phyloP scores from a whole-genome alignment of 768 basidiomycete species.

The Xerocomellus chrysenteron region DNA sequence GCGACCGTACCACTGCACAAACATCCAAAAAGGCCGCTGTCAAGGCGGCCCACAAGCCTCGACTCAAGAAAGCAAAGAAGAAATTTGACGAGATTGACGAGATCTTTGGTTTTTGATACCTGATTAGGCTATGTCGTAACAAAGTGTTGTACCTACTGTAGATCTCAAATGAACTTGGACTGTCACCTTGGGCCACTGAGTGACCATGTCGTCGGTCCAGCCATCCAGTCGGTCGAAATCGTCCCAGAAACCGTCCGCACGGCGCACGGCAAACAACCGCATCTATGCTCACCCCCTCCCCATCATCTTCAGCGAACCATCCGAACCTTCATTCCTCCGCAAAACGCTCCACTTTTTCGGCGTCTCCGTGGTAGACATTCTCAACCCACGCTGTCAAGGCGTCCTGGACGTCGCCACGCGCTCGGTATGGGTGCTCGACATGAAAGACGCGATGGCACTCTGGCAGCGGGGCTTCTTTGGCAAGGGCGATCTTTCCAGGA shows the following conservation, averaged over 20 bases:
- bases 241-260: constrained; percentile 49
- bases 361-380: constrained; percentile 53
- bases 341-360: constrained; percentile 56
- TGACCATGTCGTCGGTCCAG: constrained; percentile 49
- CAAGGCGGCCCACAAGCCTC: constrained; percentile 8
- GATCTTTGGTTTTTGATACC: constrained; percentile 26
- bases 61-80: constrained; percentile 17
- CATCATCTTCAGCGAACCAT: constrained; percentile 43
- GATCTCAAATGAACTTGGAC: neutral
- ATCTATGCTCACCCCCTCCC: constrained; percentile 77
- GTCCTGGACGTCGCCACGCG: constrained; percentile 74
- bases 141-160: too few species aligned
- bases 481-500: constrained; percentile 91
- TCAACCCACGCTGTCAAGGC: constrained; percentile 76
- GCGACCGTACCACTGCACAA: neutral
- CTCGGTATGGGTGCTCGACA: constrained; percentile 82
- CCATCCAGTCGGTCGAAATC: constrained; percentile 39
- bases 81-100: constrained; percentile 27
- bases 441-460: constrained; percentile 62
- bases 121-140: too few species aligned
- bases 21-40: neutral
- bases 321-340: constrained; percentile 40
- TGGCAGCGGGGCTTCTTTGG: constrained; percentile 97
- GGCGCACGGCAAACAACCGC: constrained; percentile 61
- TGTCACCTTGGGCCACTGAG: neutral